These are phyloP conservation scores for Boletus sp. DNA, from an alignment of 768 basidiomycete species.

Conservation along the genomic window DNA sequence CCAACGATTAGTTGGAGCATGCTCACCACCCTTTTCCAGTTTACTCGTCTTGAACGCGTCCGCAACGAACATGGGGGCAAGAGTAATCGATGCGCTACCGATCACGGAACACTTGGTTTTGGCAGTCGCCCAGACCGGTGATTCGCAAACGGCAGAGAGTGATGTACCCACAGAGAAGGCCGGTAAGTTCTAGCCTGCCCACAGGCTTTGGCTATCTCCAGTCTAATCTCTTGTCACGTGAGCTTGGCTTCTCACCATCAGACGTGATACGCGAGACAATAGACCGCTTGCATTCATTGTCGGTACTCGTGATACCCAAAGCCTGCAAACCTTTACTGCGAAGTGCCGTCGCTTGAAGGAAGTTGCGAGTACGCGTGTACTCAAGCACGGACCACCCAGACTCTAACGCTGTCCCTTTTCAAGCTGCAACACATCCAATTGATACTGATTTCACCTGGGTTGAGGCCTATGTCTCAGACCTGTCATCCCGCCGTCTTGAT, in stretches of 20 bases:
- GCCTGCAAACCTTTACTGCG: slow-evolving; percentile 43
- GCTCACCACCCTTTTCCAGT: slow-evolving; percentile 12
- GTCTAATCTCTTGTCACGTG: slow-evolving; percentile 1
- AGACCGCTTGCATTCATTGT: slow-evolving; percentile 45
- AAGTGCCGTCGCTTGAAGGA: slow-evolving; percentile 60
- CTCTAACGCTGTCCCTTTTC: background rate
- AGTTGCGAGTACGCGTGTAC: slow-evolving; percentile 38
- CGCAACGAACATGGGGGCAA: background rate
- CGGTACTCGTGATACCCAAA: slow-evolving; percentile 39
- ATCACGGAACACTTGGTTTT: slow-evolving; percentile 54
- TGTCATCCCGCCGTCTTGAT: slow-evolving; percentile 34
- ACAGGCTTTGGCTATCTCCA: background rate
- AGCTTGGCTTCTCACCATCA: slow-evolving; percentile 58
- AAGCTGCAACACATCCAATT: slow-evolving; percentile 9
- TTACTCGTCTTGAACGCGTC: slow-evolving; percentile 15
- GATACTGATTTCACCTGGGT: slow-evolving; percentile 20
- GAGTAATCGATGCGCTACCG: slow-evolving; percentile 35
- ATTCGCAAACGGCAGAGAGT: slow-evolving; percentile 28
- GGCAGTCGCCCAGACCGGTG: slow-evolving; percentile 52
- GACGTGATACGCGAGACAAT: slow-evolving; percentile 37
- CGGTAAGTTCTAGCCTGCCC: slow-evolving; percentile 32
- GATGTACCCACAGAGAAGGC: slow-evolving; percentile 34
- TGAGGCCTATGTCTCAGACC: slow-evolving; percentile 8
- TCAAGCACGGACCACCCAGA: background rate
- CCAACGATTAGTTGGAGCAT: background rate